Evolutionary conservation across 2,329 filamentous ascomycete genomes (phyloP).

Genomic region (Thielaviopsis euricoi): DNA sequence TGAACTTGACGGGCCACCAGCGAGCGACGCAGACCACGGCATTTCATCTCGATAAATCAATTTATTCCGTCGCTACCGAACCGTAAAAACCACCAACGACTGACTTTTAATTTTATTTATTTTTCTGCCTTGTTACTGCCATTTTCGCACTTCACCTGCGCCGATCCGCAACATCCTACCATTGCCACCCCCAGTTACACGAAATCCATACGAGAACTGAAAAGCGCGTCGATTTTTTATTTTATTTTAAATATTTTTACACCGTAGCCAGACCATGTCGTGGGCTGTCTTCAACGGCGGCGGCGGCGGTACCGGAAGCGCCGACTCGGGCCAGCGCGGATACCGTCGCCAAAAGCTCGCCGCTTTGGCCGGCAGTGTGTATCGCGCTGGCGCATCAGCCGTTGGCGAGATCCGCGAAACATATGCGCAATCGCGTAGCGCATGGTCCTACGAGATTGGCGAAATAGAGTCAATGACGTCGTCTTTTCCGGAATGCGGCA

Average conservation of each 20-base stretch:
- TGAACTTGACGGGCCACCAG: not conserved
- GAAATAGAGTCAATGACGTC: conserved; percentile 41
- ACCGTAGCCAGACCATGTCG: not conserved
- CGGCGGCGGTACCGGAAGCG: conserved; percentile 9
- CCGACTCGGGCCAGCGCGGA: conserved; percentile 39
- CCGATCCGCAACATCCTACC: not conserved
- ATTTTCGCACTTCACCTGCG: not conserved
- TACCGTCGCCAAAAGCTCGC: conserved; percentile 64
- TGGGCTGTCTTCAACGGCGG: conserved; percentile 5
- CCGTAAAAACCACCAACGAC: not conserved
- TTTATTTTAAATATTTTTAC: not conserved
- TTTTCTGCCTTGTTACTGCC: too few species aligned
- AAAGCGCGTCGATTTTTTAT: too few species aligned
- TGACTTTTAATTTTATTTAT: not conserved
- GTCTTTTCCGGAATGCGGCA: conserved; percentile 70
- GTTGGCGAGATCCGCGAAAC: conserved; percentile 43
- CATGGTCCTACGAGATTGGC: conserved; percentile 16
- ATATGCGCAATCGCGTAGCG: conserved; percentile 35
- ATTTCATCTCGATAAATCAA: not conserved
- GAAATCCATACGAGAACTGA: not conserved
- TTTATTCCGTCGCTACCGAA: not conserved
- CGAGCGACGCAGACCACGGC: too few species aligned
- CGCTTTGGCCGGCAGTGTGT: conserved; percentile 40
- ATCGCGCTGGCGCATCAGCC: conserved; percentile 37
- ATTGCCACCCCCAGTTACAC: not conserved